A percentile compares a stretch with the other conserved stretches of the same genome.
Conservation (phyloP, 495 filamentous ascomycete genomes). For the Staphylotrichum tortipilum region DNA sequence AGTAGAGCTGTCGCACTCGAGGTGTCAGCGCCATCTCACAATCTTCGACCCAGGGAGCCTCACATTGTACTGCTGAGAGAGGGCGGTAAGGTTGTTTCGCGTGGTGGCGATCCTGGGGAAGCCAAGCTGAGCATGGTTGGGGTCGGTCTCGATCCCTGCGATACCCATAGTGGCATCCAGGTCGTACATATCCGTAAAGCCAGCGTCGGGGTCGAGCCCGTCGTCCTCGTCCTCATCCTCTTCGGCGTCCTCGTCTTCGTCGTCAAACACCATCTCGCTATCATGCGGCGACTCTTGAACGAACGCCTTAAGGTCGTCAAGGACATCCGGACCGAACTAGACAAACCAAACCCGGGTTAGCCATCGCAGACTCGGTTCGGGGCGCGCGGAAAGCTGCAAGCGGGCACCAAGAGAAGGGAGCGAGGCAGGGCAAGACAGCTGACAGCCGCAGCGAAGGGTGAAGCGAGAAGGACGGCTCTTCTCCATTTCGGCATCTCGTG, state of each 20-base stretch:
- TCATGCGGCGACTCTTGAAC: slow-evolving; percentile 9
- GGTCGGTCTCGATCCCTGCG: neutral
- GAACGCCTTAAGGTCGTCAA: slow-evolving; percentile 18
- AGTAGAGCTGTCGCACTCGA: slow-evolving; percentile 65
- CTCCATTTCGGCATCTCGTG: too few relatives aligned
- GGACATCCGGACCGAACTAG: slow-evolving; percentile 21
- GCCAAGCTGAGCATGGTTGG: slow-evolving; percentile 10
- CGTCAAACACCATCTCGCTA: slow-evolving; percentile 6
- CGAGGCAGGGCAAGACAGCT: too few relatives aligned
- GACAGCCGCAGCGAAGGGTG: too few relatives aligned
- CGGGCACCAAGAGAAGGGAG: too few relatives aligned
- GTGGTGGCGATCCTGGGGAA: slow-evolving; percentile 29
- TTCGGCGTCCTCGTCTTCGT: slow-evolving; percentile 17
- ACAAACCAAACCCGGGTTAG: neutral
- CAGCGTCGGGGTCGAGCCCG: neutral
- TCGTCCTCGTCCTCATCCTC: slow-evolving; percentile 13
- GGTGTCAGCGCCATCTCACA: too few relatives aligned
- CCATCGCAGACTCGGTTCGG: neutral
- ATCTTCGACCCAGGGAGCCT: too few relatives aligned
- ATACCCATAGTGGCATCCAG: neutral
- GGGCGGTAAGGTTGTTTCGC: slow-evolving; percentile 41
- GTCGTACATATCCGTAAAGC: neutral
- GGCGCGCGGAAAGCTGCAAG: neutral
- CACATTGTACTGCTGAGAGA: slow-evolving; percentile 44
- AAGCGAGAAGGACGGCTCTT: too few relatives aligned